A percentile compares a stretch with the other conserved stretches of the same genome.
Evolutionary conservation across 768 basidiomycete species (phyloP).

Genomic region (Mycena pura): DNA sequence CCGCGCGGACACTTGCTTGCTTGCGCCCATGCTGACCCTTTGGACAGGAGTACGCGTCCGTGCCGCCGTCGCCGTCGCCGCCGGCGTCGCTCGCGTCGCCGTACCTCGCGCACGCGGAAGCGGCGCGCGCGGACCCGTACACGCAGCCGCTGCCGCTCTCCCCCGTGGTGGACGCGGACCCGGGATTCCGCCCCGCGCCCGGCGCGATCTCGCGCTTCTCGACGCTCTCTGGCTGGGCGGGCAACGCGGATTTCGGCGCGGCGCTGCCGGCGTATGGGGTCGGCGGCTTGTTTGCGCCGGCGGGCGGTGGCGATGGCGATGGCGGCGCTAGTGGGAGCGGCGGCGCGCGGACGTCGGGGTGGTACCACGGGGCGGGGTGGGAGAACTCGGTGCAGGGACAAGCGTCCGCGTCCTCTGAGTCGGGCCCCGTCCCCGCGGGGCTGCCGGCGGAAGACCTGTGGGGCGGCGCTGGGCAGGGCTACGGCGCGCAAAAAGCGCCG

Average conservation of each 20-base stretch:
- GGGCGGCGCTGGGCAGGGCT: background rate
- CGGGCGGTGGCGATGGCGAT: too few relatives aligned
- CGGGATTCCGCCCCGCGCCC: slow-evolving; percentile 7
- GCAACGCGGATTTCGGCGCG: slow-evolving; percentile 31
- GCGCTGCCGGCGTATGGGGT: background rate
- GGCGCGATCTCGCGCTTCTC: slow-evolving; percentile 42
- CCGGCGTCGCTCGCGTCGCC: slow-evolving; percentile 8
- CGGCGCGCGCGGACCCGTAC: background rate
- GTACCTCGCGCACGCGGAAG: background rate
- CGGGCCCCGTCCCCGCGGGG: background rate
- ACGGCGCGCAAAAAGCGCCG: background rate
- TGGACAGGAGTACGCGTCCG: background rate
- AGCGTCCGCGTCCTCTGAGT: background rate
- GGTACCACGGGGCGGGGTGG: slow-evolving; percentile 21
- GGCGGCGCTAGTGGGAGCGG: background rate
- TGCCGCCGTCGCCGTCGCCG: slow-evolving; percentile 8
- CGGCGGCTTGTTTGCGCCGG: too few relatives aligned
- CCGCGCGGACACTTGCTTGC: too few relatives aligned
- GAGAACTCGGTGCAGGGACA: slow-evolving; percentile 16
- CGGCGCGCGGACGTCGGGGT: slow-evolving; percentile 20
- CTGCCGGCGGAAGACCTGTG: background rate
- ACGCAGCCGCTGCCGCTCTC: slow-evolving; percentile 8
- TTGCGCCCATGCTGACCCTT: background rate
- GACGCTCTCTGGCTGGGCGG: slow-evolving; percentile 47
- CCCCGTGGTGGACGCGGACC: background rate